Conservation (phyloP, 306 rosid genomes). For the Urtica urens region DNA sequence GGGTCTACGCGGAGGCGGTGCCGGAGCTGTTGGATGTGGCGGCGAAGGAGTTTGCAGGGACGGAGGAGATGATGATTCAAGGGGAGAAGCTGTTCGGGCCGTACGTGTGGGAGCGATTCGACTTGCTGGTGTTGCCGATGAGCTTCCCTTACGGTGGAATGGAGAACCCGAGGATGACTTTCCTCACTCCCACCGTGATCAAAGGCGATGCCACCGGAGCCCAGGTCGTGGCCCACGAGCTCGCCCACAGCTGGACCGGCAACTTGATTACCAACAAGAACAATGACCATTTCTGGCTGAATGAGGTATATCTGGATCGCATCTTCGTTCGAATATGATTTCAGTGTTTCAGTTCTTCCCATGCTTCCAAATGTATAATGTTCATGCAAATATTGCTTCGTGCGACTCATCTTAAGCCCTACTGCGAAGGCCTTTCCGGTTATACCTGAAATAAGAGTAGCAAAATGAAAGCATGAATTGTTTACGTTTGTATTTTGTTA, state of each 20-base stretch:
- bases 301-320: slow-evolving; percentile 42
- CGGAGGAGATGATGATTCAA: slow-evolving; percentile 75
- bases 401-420: too few relatives aligned
- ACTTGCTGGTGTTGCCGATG: slow-evolving; percentile 75
- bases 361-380: too few relatives aligned
- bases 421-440: too few relatives aligned
- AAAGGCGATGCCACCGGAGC: slow-evolving; percentile 83
- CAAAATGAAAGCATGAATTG: too few relatives aligned
- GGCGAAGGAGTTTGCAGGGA: slow-evolving; percentile 59
- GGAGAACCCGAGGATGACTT: slow-evolving; percentile 97
- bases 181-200: slow-evolving; percentile 85
- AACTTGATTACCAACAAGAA: slow-evolving; percentile 84
- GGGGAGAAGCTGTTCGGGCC: slow-evolving; percentile 72
- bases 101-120: slow-evolving; percentile 85
- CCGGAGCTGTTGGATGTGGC: slow-evolving; percentile 45
- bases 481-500: too few relatives aligned
- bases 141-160: slow-evolving; percentile 90
- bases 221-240: slow-evolving; percentile 86
- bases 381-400: too few relatives aligned
- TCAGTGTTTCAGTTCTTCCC: too few relatives aligned
- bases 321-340: too few relatives aligned
- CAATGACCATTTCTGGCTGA: slow-evolving; percentile 91
- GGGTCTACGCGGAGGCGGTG: slow-evolving; percentile 69
- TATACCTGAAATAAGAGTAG: too few relatives aligned
- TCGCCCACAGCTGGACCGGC: slow-evolving; percentile 98